These are phyloP conservation scores for Thymus mandschuricus DNA, from an alignment of 257 asterid genomes.

Conservation along the genomic window DNA sequence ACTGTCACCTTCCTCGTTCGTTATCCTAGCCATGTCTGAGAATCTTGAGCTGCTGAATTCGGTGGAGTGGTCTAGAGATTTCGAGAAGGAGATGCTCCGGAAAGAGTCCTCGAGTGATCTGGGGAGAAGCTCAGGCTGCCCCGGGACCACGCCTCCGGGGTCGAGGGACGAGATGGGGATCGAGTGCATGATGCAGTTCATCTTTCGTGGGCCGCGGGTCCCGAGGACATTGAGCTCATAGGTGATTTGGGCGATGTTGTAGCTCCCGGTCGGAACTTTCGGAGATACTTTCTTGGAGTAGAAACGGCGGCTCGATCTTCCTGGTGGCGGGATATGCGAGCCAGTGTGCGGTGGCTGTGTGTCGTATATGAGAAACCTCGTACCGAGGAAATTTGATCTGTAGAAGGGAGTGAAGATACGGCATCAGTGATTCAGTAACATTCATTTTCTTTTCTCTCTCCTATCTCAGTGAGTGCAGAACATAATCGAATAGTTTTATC, in stretches of 20 bases:
- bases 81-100: conserved; percentile 59
- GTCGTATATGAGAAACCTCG: conserved; percentile 61
- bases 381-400: conserved; percentile 72
- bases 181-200: conserved; percentile 66
- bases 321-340: conserved; percentile 45
- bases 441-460: neutral
- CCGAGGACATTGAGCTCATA: conserved; percentile 77
- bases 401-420: conserved; percentile 16
- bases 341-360: conserved; percentile 60
- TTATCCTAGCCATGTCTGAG: conserved; percentile 38
- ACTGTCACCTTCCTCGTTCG: conserved; percentile 34
- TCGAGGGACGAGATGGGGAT: conserved; percentile 60
- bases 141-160: conserved; percentile 61
- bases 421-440: neutral
- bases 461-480: neutral
- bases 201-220: conserved; percentile 68
- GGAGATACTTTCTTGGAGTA: conserved; percentile 70
- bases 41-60: conserved; percentile 70
- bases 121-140: conserved; percentile 58
- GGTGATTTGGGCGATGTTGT: conserved; percentile 60
- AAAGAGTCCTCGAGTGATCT: conserved; percentile 66
- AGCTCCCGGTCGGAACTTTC: conserved; percentile 61
- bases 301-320: conserved; percentile 57
- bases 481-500: neutral
- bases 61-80: conserved; percentile 46